Conservation (phyloP, 495 filamentous ascomycete genomes). For the Pyronema domesticum region DNA sequence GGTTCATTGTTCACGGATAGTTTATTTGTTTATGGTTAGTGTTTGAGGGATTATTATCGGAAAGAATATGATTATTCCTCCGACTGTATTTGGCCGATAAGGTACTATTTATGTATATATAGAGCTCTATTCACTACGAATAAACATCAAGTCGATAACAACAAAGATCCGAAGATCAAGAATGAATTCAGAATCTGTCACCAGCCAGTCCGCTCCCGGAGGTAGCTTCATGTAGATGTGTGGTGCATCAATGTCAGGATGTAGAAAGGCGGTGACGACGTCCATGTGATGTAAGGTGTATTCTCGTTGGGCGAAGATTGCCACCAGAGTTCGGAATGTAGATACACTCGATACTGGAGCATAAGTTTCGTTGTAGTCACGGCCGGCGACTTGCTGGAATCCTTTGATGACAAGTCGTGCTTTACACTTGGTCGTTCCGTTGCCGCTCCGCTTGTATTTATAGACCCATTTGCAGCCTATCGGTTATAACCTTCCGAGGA, state of each 20-base stretch:
- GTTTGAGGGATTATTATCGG: too few relatives aligned
- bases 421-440: conserved; percentile 8
- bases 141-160: too few relatives aligned
- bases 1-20: too few relatives aligned
- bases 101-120: too few relatives aligned
- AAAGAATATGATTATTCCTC: too few relatives aligned
- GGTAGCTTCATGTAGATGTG: conserved; percentile 4
- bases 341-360: conserved; percentile 5
- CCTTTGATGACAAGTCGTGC: conserved; percentile 8
- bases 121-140: too few relatives aligned
- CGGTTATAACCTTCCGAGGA: neutral
- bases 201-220: neutral
- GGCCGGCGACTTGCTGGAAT: conserved; percentile 7
- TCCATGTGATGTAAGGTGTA: conserved; percentile 11
- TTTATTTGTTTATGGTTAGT: too few relatives aligned
- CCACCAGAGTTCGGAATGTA: conserved; percentile 4
- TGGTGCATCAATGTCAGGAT: neutral
- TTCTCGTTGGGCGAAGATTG: neutral
- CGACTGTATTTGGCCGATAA: too few relatives aligned
- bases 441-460: conserved; percentile 5
- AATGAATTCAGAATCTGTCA: too few relatives aligned
- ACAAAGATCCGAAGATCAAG: too few relatives aligned
- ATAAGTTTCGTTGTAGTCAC: conserved; percentile 13
- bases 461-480: conserved; percentile 14
- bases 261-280: conserved; percentile 9